Percentiles rank a stretch among this genome's conserved stretches.
phyloP scores from a whole-genome alignment of 768 basidiomycete species.

The Auriculariales sp. region DNA sequence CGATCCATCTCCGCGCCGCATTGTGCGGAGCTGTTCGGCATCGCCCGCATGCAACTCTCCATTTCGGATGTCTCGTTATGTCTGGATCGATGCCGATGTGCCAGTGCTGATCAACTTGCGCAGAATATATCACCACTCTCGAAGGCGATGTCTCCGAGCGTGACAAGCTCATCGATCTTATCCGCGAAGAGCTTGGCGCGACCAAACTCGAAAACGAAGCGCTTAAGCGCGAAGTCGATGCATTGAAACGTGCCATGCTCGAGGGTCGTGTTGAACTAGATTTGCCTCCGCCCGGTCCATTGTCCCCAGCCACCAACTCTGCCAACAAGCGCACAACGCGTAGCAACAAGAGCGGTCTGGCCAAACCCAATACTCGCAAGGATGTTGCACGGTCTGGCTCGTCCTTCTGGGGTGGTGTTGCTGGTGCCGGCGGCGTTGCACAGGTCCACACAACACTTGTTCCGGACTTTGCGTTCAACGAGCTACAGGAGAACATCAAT shows the following conservation, averaged over 20 bases:
- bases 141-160: slow-evolving; percentile 89
- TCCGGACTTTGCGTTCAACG: slow-evolving; percentile 40
- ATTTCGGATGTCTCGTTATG: too few species aligned
- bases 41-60: too few species aligned
- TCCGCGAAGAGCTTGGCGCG: slow-evolving; percentile 68
- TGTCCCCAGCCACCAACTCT: slow-evolving; percentile 14
- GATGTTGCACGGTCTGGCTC: slow-evolving; percentile 51
- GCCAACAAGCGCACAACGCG: slow-evolving; percentile 6
- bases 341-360: slow-evolving; percentile 16
- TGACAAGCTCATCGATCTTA: slow-evolving; percentile 78
- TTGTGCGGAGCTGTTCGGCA: neutral
- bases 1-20: neutral
- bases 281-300: slow-evolving; percentile 30
- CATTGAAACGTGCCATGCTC: slow-evolving; percentile 61
- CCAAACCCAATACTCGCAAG: slow-evolving; percentile 64
- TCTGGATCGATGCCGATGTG: neutral
- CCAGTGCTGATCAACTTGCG: neutral
- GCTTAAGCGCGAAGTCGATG: slow-evolving; percentile 58
- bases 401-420: slow-evolving; percentile 75
- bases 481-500: slow-evolving; percentile 66
- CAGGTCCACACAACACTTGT: slow-evolving; percentile 76
- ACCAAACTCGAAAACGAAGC: slow-evolving; percentile 73
- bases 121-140: slow-evolving; percentile 89
- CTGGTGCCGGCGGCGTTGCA: slow-evolving; percentile 51
- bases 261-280: slow-evolving; percentile 40